Evolutionary conservation across 2,329 filamentous ascomycete species (phyloP).

Genomic region (Colletotrichum ledebouriae): DNA sequence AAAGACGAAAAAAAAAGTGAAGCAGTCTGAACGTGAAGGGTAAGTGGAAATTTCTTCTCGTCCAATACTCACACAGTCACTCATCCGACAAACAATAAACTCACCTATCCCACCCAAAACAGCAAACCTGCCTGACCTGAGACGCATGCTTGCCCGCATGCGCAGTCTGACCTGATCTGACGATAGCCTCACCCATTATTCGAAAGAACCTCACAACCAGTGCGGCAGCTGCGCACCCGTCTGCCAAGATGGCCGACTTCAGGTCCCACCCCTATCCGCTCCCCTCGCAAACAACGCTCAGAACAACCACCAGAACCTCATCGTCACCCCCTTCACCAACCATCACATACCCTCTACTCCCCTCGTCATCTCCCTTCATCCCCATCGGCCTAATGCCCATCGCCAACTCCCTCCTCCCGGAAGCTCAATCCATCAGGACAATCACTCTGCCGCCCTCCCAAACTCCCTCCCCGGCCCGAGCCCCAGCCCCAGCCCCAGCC

Average conservation of each 20-base stretch:
- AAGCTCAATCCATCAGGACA: background rate
- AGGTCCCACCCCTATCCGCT: conserved; percentile 5
- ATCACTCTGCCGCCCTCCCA: background rate
- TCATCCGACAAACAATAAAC: no score
- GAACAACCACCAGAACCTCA: background rate
- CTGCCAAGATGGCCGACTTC: conserved; percentile 6
- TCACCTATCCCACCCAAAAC: no score
- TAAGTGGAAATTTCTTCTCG: no score
- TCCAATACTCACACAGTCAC: no score
- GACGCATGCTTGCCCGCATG: no score
- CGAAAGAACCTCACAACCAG: background rate
- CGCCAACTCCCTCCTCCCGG: background rate
- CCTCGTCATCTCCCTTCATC: background rate
- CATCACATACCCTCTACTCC: background rate
- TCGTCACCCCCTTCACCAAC: background rate
- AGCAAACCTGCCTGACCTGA: no score
- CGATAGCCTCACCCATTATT: background rate
- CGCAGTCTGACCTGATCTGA: background rate
- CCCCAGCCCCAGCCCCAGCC: background rate
- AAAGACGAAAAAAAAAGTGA: no score
- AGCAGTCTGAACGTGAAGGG: no score
- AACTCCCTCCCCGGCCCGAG: background rate
- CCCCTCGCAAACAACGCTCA: background rate
- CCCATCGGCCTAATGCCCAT: background rate
- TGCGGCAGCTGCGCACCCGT: background rate